Evolutionary conservation across 23 red algal genomes (phyloP).

Genomic region (Cyanidium caldarium): DNA sequence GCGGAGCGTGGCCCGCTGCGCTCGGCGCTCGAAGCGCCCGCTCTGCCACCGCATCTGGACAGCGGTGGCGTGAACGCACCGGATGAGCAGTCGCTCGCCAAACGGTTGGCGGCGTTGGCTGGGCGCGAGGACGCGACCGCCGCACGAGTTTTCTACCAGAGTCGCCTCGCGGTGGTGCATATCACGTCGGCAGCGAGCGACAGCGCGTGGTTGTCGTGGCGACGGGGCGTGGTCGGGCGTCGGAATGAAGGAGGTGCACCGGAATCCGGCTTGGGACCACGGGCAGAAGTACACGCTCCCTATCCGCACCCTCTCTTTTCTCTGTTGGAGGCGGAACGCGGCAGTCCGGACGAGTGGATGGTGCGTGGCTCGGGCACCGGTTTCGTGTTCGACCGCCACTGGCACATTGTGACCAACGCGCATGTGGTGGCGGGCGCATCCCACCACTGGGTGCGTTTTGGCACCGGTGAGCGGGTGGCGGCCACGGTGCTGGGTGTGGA

Average conservation of each 20-base stretch:
- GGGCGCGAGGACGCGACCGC: neutral
- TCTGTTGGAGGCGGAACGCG: neutral
- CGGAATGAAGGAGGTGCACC: too few species aligned
- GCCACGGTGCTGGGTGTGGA: conserved; percentile 17
- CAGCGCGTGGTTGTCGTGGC: too few species aligned
- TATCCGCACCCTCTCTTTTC: too few species aligned
- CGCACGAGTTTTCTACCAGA: neutral
- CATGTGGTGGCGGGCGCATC: conserved; percentile 21
- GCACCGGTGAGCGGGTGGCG: conserved; percentile 3
- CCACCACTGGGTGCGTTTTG: neutral
- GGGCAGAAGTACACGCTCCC: too few species aligned
- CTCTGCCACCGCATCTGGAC: too few species aligned
- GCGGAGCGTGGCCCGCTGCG: too few species aligned
- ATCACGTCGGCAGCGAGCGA: too few species aligned
- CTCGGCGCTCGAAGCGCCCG: too few species aligned
- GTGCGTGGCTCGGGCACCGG: conserved; percentile 14
- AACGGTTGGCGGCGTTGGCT: neutral
- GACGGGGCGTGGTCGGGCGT: too few species aligned
- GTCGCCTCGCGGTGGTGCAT: neutral
- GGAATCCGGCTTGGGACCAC: too few species aligned
- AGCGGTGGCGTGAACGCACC: too few species aligned
- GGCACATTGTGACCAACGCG: conserved; percentile 27
- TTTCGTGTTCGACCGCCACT: conserved; percentile 14
- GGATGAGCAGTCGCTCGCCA: neutral
- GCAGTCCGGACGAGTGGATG: neutral